These are phyloP conservation scores for Coemansia sp. DNA, from an alignment of 192 early-diverging fungal genomes.

Conservation along the genomic window DNA sequence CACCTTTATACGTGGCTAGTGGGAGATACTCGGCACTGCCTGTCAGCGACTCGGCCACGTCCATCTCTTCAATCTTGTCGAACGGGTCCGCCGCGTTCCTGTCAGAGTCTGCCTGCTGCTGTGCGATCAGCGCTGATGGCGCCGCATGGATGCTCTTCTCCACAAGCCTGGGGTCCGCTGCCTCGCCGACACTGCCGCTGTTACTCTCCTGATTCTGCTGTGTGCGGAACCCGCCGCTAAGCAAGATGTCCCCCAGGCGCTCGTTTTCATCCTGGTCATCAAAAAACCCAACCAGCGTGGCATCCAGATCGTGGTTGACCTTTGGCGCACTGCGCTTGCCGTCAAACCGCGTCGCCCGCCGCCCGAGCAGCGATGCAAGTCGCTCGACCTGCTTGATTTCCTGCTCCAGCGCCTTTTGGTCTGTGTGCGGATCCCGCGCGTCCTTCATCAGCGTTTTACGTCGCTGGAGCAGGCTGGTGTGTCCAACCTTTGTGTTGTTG, in stretches of 20 bases:
- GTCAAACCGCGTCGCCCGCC: slow-evolving; percentile 45
- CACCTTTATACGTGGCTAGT: slow-evolving; percentile 24
- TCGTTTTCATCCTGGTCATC: slow-evolving; percentile 44
- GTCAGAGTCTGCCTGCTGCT: slow-evolving; percentile 17
- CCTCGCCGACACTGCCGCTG: neutral
- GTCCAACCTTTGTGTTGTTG: slow-evolving; percentile 27
- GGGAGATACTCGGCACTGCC: slow-evolving; percentile 50
- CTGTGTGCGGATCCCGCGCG: slow-evolving; percentile 40
- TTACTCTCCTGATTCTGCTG: neutral
- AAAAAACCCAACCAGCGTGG: slow-evolving; percentile 43
- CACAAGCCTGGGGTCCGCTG: slow-evolving; percentile 34
- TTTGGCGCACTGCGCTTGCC: slow-evolving; percentile 19
- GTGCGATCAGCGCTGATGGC: slow-evolving; percentile 32
- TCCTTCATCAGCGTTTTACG: slow-evolving; percentile 47
- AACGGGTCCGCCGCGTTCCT: slow-evolving; percentile 34
- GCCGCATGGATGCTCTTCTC: slow-evolving; percentile 31
- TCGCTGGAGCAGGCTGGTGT: slow-evolving; percentile 18
- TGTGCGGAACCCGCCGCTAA: slow-evolving; percentile 14
- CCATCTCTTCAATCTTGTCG: slow-evolving; percentile 47
- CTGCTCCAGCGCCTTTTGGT: slow-evolving; percentile 50
- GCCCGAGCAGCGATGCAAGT: slow-evolving; percentile 45
- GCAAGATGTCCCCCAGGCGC: slow-evolving; percentile 33
- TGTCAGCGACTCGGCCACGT: slow-evolving; percentile 27
- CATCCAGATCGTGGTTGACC: slow-evolving; percentile 49
- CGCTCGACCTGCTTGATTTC: slow-evolving; percentile 48